Conservation (phyloP, 495 filamentous ascomycete genomes). For the Annulohypoxylon moriforme region DNA sequence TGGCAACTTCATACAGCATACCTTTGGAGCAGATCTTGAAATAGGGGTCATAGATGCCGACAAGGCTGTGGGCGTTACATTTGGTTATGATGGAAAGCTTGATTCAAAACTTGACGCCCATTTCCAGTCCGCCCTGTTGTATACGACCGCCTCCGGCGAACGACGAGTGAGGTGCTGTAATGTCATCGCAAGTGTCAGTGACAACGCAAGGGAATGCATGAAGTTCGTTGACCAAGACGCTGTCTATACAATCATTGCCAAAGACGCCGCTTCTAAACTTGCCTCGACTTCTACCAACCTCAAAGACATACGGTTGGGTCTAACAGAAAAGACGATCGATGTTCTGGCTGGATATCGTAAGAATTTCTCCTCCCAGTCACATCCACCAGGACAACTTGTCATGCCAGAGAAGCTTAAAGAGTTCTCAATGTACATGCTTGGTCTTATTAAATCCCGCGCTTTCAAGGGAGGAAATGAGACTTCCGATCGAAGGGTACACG, state of each 20-base stretch:
- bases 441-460: constrained; percentile 87
- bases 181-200: constrained; percentile 89
- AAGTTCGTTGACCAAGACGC: constrained; percentile 95
- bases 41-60: constrained; percentile 93
- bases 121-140: constrained; percentile 95
- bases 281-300: constrained; percentile 73
- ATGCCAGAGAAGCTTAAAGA: constrained; percentile 97
- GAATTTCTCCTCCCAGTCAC: constrained; percentile 79
- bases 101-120: constrained; percentile 96
- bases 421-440: constrained; percentile 97
- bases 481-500: constrained; percentile 90
- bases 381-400: constrained; percentile 93
- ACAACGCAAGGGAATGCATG: constrained; percentile 84
- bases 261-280: constrained; percentile 88
- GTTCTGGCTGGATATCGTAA: constrained; percentile 94
- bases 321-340: constrained; percentile 95
- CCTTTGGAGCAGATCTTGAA: constrained; percentile 94
- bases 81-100: constrained; percentile 96
- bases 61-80: constrained; percentile 90
- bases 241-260: constrained; percentile 85
- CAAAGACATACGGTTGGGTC: constrained; percentile 84
- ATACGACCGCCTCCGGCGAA: constrained; percentile 91
- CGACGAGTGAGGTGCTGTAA: constrained; percentile 93
- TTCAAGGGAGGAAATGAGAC: constrained; percentile 95
- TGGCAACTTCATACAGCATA: constrained; percentile 95